A percentile compares a stretch with the other conserved stretches of the same genome.
phyloP scores from a whole-genome alignment of 2,329 filamentous ascomycete species.

The Trichoderma sp. region DNA sequence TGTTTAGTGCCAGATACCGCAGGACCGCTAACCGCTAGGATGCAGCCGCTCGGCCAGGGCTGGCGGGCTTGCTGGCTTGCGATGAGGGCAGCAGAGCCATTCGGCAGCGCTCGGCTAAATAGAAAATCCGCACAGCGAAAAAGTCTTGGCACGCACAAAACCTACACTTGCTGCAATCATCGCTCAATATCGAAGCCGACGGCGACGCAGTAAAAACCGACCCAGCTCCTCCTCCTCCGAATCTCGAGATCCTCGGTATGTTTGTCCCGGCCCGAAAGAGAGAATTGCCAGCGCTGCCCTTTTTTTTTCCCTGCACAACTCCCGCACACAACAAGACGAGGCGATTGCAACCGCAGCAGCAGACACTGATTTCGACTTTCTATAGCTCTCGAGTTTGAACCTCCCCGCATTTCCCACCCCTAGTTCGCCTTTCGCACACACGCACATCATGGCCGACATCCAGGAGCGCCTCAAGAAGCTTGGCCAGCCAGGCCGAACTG shows the following conservation, averaged over 20 bases:
- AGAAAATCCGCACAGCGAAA: slow-evolving; percentile 33
- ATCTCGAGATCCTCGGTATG: not conserved
- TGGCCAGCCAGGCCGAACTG: slow-evolving; percentile 60
- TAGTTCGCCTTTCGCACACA: slow-evolving; percentile 30
- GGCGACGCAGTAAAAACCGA: slow-evolving; percentile 34
- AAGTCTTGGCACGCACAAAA: slow-evolving; percentile 52
- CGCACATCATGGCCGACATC: slow-evolving; percentile 54
- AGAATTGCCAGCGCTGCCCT: not conserved
- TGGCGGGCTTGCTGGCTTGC: not conserved
- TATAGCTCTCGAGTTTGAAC: slow-evolving; percentile 11
- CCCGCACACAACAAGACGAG: not conserved
- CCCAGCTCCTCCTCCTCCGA: slow-evolving; percentile 31
- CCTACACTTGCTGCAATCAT: slow-evolving; percentile 40
- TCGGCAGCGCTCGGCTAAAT: slow-evolving; percentile 22
- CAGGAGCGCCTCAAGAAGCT: slow-evolving; percentile 64
- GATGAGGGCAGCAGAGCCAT: not conserved
- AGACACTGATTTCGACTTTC: slow-evolving; percentile 17
- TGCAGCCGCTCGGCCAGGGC: not conserved
- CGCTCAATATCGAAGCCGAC: slow-evolving; percentile 38
- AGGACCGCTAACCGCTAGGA: not conserved
- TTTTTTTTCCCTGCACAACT: not conserved
- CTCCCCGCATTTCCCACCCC: slow-evolving; percentile 31
- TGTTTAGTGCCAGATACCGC: not conserved
- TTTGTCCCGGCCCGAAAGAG: not conserved
- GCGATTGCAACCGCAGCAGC: not conserved